Base-by-base conservation (phyloP, 345 rosid genomes). In the Conringia planisiliqua region DNA sequence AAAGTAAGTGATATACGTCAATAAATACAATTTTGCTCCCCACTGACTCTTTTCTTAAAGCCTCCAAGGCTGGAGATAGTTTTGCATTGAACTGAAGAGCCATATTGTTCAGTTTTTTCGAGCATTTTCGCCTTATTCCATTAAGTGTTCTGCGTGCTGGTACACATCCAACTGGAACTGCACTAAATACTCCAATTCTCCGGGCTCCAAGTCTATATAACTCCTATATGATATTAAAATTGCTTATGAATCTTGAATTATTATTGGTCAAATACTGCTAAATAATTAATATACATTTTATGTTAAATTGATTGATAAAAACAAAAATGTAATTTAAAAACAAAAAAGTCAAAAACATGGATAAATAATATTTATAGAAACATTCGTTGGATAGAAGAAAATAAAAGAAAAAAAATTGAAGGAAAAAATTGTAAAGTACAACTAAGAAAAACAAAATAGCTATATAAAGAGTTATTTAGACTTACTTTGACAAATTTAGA, bases 1-100 rank as follows among this genome's bases (percentile, higher is more conserved):
- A 66, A 12, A 86, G 62, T 35, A 81, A 83, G 7, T 35, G 60
- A 71, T 83, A 88, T 57, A 81, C 64, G 42, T 88, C 82, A 7
- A 85, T 43, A 54, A 80, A 82, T n/a, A 80, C 70, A 11, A 82
- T 44, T 68, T 9, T 27, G 7, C 10, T 82, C 50, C 55, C 76
- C 10, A 43, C 22, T 3, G 38, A 12, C 58, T 75, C 59, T 18
- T 59, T 60, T n/a, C 26, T 7, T 58, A 55, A 47, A n/a, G 10
- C 47, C 13, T 47, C 36, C 33, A 75, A 48, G 40, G 7, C 7
- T 9, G 59, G 35, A 29, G 73, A 67, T 29, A 67, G 11, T 24
- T 58, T 67, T 24, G 36, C 13, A 13, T 75, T 75, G 35, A 57
- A 75, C 22, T 36, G n/a, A 10, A 26, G 56, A 14, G 79, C 79